These are phyloP conservation scores for Pyrus pyrifolia DNA, from an alignment of 306 rosid species.

Conservation along the genomic window DNA sequence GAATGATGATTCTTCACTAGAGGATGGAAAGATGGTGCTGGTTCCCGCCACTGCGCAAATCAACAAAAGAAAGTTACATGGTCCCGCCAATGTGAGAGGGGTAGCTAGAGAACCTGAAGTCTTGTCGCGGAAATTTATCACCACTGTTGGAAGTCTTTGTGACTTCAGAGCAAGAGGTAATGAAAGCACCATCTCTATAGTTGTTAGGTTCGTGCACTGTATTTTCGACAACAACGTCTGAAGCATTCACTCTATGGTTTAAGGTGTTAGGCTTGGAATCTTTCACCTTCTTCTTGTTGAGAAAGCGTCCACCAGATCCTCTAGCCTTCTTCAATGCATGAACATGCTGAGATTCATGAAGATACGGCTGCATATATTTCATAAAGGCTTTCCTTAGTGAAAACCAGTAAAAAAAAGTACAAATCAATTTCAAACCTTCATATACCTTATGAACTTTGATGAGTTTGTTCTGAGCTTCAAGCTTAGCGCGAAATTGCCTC, in stretches of 20 bases:
- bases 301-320: constrained; percentile 72
- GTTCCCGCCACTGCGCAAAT: constrained; percentile 25
- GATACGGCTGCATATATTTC: constrained; percentile 55
- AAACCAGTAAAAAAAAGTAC: not conserved
- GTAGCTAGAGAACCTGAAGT: constrained; percentile 43
- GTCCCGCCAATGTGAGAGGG: constrained; percentile 33
- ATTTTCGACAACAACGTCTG: constrained; percentile 16
- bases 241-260: constrained; percentile 19
- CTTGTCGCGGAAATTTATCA: constrained; percentile 24
- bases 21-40: constrained; percentile 32
- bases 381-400: not conserved
- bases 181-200: constrained; percentile 22
- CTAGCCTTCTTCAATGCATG: constrained; percentile 72
- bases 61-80: constrained; percentile 24
- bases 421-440: not conserved
- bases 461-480: constrained; percentile 35
- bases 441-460: constrained; percentile 23
- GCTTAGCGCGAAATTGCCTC: constrained; percentile 31
- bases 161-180: constrained; percentile 28
- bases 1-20: constrained; percentile 23
- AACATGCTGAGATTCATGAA: constrained; percentile 65
- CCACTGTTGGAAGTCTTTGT: constrained; percentile 24
- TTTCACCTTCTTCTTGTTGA: constrained; percentile 37
- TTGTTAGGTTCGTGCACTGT: constrained; percentile 27
- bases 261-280: constrained; percentile 18